These are phyloP conservation scores for Malassezia pachydermatis DNA, from an alignment of 1,284 basidiomycete genomes.

Conservation along the genomic window DNA sequence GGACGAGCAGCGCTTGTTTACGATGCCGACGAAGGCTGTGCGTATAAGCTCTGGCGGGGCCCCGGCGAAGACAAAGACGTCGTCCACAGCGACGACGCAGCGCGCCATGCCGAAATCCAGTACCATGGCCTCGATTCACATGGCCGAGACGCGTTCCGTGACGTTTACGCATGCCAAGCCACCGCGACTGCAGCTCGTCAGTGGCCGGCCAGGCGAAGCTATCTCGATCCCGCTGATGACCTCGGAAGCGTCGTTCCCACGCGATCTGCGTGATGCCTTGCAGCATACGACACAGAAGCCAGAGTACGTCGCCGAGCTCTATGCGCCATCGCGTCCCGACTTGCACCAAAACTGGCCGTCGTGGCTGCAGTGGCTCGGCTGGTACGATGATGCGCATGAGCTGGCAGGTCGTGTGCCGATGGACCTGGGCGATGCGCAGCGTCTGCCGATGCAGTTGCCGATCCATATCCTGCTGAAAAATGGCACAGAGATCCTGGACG, in stretches of 20 bases:
- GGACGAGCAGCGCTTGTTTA: no score
- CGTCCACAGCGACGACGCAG: background rate
- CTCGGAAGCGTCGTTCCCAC: slow-evolving; percentile 7
- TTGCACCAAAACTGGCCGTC: slow-evolving; percentile 33
- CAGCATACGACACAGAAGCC: background rate
- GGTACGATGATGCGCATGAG: slow-evolving; percentile 33
- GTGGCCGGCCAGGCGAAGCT: slow-evolving; percentile 7
- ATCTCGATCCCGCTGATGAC: slow-evolving; percentile 12
- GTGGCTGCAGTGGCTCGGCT: slow-evolving; percentile 38
- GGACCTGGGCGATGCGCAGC: slow-evolving; percentile 18
- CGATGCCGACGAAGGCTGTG: no score
- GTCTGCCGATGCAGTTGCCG: slow-evolving; percentile 17
- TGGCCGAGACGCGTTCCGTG: slow-evolving; percentile 11
- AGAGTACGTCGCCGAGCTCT: slow-evolving; percentile 27
- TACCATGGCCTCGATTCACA: slow-evolving; percentile 14
- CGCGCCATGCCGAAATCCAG: background rate
- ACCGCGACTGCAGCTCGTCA: slow-evolving; percentile 16
- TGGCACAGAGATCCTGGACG: background rate
- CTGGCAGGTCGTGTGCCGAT: slow-evolving; percentile 31
- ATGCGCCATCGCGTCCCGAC: slow-evolving; percentile 32
- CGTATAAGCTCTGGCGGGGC: no score
- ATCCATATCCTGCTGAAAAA: slow-evolving; percentile 11
- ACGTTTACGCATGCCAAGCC: slow-evolving; percentile 10
- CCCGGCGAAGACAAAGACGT: no score
- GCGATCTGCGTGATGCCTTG: slow-evolving; percentile 2